phyloP scores from a whole-genome alignment of 1,284 basidiomycete genomes.

The Porogramme epimiltina region DNA sequence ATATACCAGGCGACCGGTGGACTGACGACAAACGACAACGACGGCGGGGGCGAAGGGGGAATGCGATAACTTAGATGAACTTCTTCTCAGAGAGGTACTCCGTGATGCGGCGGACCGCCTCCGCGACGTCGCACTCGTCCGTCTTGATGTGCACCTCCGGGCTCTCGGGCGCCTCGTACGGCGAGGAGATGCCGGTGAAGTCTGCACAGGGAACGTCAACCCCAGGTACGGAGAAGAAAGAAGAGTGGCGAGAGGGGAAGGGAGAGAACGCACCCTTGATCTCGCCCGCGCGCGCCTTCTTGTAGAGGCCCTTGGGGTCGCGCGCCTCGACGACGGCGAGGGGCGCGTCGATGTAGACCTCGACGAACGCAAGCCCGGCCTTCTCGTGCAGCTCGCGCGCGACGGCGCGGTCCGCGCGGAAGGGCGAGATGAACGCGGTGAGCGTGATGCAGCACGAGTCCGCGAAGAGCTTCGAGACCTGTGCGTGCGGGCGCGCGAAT shows the following conservation, averaged over 20 bases:
- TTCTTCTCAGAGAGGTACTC: slow-evolving; percentile 76
- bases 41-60: neutral
- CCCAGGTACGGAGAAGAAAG: too few relatives aligned
- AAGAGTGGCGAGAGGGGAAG: neutral
- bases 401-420: slow-evolving; percentile 82
- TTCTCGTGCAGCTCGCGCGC: slow-evolving; percentile 85
- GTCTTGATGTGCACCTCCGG: slow-evolving; percentile 96
- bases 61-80: slow-evolving; percentile 44
- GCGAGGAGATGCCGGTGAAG: slow-evolving; percentile 97
- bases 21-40: neutral
- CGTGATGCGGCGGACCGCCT: slow-evolving; percentile 81
- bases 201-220: slow-evolving; percentile 51
- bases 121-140: slow-evolving; percentile 76
- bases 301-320: slow-evolving; percentile 98
- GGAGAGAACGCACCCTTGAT: slow-evolving; percentile 76
- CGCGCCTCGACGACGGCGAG: slow-evolving; percentile 87
- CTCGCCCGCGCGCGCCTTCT: slow-evolving; percentile 93
- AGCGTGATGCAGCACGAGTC: slow-evolving; percentile 85
- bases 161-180: slow-evolving; percentile 87
- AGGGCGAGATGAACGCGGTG: slow-evolving; percentile 99
- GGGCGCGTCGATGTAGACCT: slow-evolving; percentile 95
- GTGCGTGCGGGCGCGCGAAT: neutral
- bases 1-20: neutral
- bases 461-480: slow-evolving; percentile 95
- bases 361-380: slow-evolving; percentile 81